phyloP scores from a whole-genome alignment of 2,329 filamentous ascomycete genomes.

The Rachicladosporium sp. region DNA sequence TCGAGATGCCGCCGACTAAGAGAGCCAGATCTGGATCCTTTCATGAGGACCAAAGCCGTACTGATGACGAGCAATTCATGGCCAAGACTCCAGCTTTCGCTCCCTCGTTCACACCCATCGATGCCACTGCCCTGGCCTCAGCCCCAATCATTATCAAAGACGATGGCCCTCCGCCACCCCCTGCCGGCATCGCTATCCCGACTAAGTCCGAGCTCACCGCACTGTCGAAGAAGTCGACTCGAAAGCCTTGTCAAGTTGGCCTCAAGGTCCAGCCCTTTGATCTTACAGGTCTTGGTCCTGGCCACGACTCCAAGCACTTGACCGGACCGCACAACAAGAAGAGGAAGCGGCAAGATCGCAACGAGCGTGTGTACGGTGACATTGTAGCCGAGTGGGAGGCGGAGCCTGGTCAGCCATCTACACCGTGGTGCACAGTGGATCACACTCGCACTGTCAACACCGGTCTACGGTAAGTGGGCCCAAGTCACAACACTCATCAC shows the following conservation, averaged over 20 bases:
- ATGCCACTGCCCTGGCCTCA: too few species aligned
- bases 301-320: too few species aligned
- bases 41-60: conserved; percentile 15
- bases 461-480: conserved; percentile 14
- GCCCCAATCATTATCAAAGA: too few species aligned
- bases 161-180: too few species aligned
- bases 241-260: too few species aligned
- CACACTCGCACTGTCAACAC: conserved; percentile 9
- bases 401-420: conserved; percentile 25
- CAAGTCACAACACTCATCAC: conserved; percentile 2
- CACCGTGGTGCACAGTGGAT: conserved; percentile 52
- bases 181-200: too few species aligned
- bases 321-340: neutral
- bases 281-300: too few species aligned
- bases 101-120: too few species aligned
- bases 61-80: conserved; percentile 21
- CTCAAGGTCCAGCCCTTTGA: too few species aligned
- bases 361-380: conserved; percentile 13
- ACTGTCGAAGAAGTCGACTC: too few species aligned
- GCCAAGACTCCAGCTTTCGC: conserved; percentile 8
- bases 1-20: conserved; percentile 23
- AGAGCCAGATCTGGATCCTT: neutral
- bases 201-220: too few species aligned
- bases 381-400: conserved; percentile 34
- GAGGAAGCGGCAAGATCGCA: conserved; percentile 57